A percentile compares a stretch with the other conserved stretches of the same genome.
Conservation (phyloP, 345 rosid species). For the Salix purpurea region DNA sequence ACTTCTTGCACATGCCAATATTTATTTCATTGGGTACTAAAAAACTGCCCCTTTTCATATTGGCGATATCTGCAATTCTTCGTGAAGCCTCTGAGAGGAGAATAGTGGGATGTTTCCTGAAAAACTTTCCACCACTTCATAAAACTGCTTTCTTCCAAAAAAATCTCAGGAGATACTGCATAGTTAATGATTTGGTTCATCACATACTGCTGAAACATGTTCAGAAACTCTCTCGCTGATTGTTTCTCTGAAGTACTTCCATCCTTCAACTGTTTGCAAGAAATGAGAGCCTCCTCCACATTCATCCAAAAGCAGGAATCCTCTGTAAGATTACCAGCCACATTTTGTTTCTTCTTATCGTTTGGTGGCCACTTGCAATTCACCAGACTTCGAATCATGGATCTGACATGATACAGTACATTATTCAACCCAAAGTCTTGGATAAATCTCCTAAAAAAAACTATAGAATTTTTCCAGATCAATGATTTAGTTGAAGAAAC, state of each 20-base stretch:
- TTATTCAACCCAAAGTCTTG: background rate
- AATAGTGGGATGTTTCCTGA: slow-evolving; percentile 17
- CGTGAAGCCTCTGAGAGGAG: slow-evolving; percentile 40
- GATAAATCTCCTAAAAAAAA: no score
- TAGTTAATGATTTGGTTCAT: slow-evolving; percentile 33
- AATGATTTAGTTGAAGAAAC: no score
- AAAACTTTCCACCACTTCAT: slow-evolving; percentile 67
- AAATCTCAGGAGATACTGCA: slow-evolving; percentile 62
- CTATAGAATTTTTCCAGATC: background rate
- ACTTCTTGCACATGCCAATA: no score
- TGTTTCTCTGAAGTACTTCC: slow-evolving; percentile 7
- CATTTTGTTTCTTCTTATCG: slow-evolving; percentile 13
- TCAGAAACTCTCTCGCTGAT: slow-evolving; percentile 7
- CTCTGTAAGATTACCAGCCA: slow-evolving; percentile 27
- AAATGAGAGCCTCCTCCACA: slow-evolving; percentile 61
- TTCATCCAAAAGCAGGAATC: slow-evolving; percentile 93
- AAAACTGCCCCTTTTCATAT: no score
- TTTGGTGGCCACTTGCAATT: background rate
- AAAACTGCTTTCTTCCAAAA: slow-evolving; percentile 51
- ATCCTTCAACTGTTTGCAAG: slow-evolving; percentile 10
- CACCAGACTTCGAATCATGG: background rate
- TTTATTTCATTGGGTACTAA: background rate
- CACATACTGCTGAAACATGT: slow-evolving; percentile 36
- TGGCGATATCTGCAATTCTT: slow-evolving; percentile 10
- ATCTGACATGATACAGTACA: slow-evolving; percentile 9